A percentile compares a stretch with the other conserved stretches of the same genome.
phyloP scores from a whole-genome alignment of 148 eudicot genomes.

The Nepenthes gracilis region DNA sequence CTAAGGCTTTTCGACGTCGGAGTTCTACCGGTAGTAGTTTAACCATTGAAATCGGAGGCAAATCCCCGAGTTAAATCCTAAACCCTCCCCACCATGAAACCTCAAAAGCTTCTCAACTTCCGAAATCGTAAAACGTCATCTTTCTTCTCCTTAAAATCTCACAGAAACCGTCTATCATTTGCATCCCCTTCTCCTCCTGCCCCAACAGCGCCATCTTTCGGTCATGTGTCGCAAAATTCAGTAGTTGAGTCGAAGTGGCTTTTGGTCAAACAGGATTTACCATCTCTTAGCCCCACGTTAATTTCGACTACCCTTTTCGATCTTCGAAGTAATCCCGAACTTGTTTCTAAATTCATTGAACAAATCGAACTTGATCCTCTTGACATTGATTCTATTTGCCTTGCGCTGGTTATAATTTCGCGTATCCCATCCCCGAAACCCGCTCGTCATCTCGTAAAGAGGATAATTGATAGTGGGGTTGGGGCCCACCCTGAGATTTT shows the following conservation, averaged over 20 bases:
- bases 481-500: conserved; percentile 15
- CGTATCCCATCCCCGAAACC: conserved; percentile 27
- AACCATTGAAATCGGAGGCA: no score
- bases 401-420: conserved; percentile 33
- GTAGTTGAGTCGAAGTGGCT: conserved; percentile 46
- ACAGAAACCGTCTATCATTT: neutral
- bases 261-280: conserved; percentile 45
- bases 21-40: no score
- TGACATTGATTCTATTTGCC: conserved; percentile 22
- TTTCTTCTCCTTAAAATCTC: conserved; percentile 2
- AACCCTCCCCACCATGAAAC: conserved; percentile 15
- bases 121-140: conserved; percentile 7
- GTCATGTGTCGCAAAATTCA: conserved; percentile 12
- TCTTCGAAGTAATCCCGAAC: conserved; percentile 36
- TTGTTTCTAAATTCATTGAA: conserved; percentile 21
- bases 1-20: no score
- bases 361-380: conserved; percentile 13
- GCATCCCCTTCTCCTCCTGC: conserved; percentile 1
- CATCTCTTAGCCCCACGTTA: conserved; percentile 23
- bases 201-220: conserved; percentile 8
- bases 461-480: conserved; percentile 10
- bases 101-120: conserved; percentile 4
- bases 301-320: conserved; percentile 23
- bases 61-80: no score
- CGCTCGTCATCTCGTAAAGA: conserved; percentile 23